phyloP scores from a whole-genome alignment of 2,329 filamentous ascomycete genomes.

The Biscogniauxia marginata region DNA sequence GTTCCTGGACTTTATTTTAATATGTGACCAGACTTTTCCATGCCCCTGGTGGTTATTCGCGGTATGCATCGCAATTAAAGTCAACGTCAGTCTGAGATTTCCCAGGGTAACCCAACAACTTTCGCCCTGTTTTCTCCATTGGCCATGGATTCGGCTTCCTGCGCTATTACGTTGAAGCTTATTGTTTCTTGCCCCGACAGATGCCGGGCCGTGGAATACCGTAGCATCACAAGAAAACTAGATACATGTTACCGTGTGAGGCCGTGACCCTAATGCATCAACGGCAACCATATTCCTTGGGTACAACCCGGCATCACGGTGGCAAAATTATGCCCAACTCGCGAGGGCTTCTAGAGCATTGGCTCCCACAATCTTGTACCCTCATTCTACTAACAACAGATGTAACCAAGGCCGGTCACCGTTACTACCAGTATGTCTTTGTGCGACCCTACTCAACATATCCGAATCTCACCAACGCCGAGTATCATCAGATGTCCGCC shows the following conservation, averaged over 20 bases:
- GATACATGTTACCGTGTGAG: conserved; percentile 5
- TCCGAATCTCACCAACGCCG: conserved; percentile 11
- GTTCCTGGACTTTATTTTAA: not conserved
- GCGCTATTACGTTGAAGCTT: not conserved
- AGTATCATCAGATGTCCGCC: not conserved
- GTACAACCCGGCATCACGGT: conserved; percentile 11
- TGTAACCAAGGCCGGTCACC: conserved; percentile 16
- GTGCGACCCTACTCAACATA: conserved; percentile 16
- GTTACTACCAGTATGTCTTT: conserved; percentile 10
- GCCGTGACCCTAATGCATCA: conserved; percentile 8
- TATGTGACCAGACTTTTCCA: not conserved
- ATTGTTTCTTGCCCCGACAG: not conserved
- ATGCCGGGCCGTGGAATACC: not conserved
- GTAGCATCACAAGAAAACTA: not conserved
- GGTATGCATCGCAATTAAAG: conserved; percentile 11
- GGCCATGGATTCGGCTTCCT: conserved; percentile 6
- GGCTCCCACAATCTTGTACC: not conserved
- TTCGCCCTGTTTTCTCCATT: conserved; percentile 19
- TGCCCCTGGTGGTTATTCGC: conserved; percentile 6
- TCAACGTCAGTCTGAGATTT: conserved; percentile 15
- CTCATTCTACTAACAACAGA: conserved; percentile 1
- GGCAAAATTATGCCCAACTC: conserved; percentile 22
- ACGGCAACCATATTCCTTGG: conserved; percentile 11
- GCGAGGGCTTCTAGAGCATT: conserved; percentile 1
- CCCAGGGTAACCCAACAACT: conserved; percentile 10